phyloP scores from a whole-genome alignment of 768 basidiomycete genomes.

The Krasilnikovozyma curviuscula region DNA sequence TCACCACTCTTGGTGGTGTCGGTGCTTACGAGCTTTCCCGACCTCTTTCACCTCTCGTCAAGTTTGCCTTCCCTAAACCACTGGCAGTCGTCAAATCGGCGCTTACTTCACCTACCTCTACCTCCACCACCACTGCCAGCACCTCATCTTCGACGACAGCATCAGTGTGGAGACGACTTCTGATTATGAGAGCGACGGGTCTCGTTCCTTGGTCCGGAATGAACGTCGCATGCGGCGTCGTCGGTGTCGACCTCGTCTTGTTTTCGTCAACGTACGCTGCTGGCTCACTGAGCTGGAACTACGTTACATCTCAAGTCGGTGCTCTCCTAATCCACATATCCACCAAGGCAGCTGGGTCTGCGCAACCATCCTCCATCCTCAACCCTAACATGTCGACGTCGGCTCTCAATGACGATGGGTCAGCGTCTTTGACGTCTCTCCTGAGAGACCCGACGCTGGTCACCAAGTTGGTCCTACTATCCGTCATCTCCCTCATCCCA shows the following conservation, averaged over 20 bases:
- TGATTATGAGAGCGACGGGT: constrained; percentile 72
- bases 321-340: constrained; percentile 15
- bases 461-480: constrained; percentile 60
- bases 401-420: constrained; percentile 16
- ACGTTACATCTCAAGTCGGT: constrained; percentile 69
- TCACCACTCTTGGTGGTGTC: constrained; percentile 72
- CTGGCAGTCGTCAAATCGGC: constrained; percentile 67
- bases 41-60: constrained; percentile 67
- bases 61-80: constrained; percentile 61
- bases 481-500: constrained; percentile 67
- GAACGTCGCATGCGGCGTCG: constrained; percentile 88
- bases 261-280: constrained; percentile 27
- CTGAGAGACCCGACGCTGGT: constrained; percentile 66
- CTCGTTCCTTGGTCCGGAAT: constrained; percentile 94
- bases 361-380: constrained; percentile 32
- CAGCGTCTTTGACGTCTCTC: constrained; percentile 44
- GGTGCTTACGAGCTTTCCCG: constrained; percentile 60
- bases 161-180: constrained; percentile 58
- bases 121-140: not conserved
- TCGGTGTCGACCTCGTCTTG: constrained; percentile 39
- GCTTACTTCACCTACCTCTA: constrained; percentile 31
- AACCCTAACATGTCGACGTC: constrained; percentile 62
- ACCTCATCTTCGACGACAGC: constrained; percentile 14
- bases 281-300: constrained; percentile 29
- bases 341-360: constrained; percentile 9